A percentile compares a stretch with the other conserved stretches of the same genome.
These are phyloP conservation scores for Thyridium curvatum DNA, from an alignment of 2,329 filamentous ascomycete species.

Conservation along the genomic window DNA sequence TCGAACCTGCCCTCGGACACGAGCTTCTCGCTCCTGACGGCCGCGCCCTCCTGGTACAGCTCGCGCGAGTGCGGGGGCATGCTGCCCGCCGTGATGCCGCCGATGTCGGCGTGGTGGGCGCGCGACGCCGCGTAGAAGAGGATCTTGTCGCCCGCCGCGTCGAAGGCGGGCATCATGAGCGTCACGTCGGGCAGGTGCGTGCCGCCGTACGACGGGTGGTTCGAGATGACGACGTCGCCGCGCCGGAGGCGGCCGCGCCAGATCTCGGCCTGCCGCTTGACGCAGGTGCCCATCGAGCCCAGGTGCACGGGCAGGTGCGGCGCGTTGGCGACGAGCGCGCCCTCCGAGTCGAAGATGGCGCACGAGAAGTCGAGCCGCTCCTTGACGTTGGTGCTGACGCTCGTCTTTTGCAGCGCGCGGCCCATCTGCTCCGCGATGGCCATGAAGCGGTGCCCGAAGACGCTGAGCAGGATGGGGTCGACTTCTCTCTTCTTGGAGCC, in stretches of 20 bases:
- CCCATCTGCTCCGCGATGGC: constrained; percentile 84
- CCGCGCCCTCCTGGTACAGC: constrained; percentile 58
- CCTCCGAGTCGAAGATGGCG: constrained; percentile 70
- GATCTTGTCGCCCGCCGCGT: constrained; percentile 57
- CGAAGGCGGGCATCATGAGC: constrained; percentile 73
- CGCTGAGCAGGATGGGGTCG: constrained; percentile 70
- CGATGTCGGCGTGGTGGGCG: constrained; percentile 80
- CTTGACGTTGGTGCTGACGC: constrained; percentile 74
- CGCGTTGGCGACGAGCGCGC: constrained; percentile 72
- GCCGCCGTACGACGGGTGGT: constrained; percentile 78
- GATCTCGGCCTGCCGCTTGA: constrained; percentile 70
- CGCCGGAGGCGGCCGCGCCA: constrained; percentile 73
- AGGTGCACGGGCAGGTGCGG: constrained; percentile 78
- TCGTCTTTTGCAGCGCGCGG: constrained; percentile 70
- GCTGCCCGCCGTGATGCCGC: constrained; percentile 72
- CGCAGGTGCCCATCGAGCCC: constrained; percentile 80
- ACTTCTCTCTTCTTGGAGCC: constrained; percentile 39
- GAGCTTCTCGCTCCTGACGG: constrained; percentile 62
- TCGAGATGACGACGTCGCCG: constrained; percentile 77
- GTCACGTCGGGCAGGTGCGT: constrained; percentile 83
- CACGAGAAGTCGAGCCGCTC: constrained; percentile 80
- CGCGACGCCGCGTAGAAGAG: constrained; percentile 77
- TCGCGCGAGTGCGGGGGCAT: constrained; percentile 73
- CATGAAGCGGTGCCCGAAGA: constrained; percentile 81
- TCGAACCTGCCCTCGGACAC: constrained; percentile 74